A percentile compares a stretch with the other conserved stretches of the same genome.
Evolutionary conservation across 129 eudicot species (phyloP).

Genomic region (Lactuca sativa): DNA sequence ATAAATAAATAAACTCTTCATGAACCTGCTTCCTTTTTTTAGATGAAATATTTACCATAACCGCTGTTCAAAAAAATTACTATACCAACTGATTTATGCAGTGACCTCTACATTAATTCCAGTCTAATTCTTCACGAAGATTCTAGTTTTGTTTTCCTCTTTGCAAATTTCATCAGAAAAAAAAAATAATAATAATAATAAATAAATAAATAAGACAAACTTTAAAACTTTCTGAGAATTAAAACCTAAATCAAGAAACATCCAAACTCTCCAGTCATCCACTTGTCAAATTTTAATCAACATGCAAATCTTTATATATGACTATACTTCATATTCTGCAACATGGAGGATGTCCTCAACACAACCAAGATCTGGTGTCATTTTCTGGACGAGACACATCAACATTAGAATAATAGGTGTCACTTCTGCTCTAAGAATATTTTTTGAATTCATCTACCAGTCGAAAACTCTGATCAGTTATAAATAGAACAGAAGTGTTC

Average conservation of each 20-base stretch:
- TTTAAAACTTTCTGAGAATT: slow-evolving; percentile 17
- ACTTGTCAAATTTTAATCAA: slow-evolving; percentile 14
- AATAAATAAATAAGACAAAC: neutral
- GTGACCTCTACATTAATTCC: neutral
- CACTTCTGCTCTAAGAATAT: slow-evolving; percentile 24
- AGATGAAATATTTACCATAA: too few species aligned
- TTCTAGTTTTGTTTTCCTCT: neutral
- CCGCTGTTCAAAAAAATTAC: too few species aligned
- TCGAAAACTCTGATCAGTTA: neutral
- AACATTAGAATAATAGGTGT: slow-evolving; percentile 34
- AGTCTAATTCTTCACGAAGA: neutral
- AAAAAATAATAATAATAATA: too few species aligned
- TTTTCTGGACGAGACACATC: slow-evolving; percentile 20
- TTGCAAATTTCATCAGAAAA: neutral
- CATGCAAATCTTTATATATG: slow-evolving; percentile 1
- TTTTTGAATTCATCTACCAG: slow-evolving; percentile 1
- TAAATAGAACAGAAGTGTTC: slow-evolving; percentile 11
- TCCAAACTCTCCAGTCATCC: slow-evolving; percentile 29
- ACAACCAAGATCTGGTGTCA: slow-evolving; percentile 33
- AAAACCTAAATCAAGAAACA: slow-evolving; percentile 20
- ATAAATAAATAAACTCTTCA: too few species aligned
- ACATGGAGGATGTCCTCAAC: slow-evolving; percentile 13
- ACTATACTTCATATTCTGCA: neutral
- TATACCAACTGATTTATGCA: too few species aligned
- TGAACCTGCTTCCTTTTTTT: too few species aligned